These are phyloP conservation scores for Alternaria viburni DNA, from an alignment of 2,329 filamentous ascomycete species.

Conservation along the genomic window DNA sequence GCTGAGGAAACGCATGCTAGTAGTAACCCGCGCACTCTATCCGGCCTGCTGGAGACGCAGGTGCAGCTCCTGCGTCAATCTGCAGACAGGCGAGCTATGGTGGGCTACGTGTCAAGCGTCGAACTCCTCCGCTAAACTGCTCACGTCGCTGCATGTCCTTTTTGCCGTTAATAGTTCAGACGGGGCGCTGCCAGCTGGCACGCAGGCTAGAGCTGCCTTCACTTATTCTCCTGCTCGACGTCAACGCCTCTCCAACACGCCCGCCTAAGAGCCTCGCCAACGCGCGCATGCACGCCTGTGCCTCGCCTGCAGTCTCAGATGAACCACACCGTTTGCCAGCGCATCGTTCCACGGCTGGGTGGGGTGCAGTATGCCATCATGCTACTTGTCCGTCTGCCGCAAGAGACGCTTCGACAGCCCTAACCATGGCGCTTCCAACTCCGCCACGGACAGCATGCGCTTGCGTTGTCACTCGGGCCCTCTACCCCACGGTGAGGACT, in stretches of 20 bases:
- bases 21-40: constrained; percentile 43
- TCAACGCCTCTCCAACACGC: constrained; percentile 23
- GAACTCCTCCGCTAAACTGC: constrained; percentile 42
- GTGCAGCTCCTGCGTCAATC: constrained; percentile 50
- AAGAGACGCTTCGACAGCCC: constrained; percentile 13
- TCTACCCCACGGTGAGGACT: constrained; percentile 28
- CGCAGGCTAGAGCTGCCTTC: constrained; percentile 27
- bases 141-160: constrained; percentile 38
- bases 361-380: constrained; percentile 21
- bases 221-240: constrained; percentile 26
- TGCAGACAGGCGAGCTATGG: constrained; percentile 46
- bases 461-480: constrained; percentile 13
- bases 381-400: constrained; percentile 11
- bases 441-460: constrained; percentile 35
- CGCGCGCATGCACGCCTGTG: constrained; percentile 31
- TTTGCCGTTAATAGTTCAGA: constrained; percentile 33
- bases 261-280: constrained; percentile 21
- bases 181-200: constrained; percentile 50
- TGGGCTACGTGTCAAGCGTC: constrained; percentile 47
- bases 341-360: constrained; percentile 27
- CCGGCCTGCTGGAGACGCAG: constrained; percentile 43
- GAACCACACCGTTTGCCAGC: constrained; percentile 31
- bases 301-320: constrained; percentile 25
- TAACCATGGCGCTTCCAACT: constrained; percentile 10
- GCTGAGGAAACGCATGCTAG: constrained; percentile 34